These are phyloP conservation scores for Cystobasidium tubakii DNA, from an alignment of 768 basidiomycete genomes.

Conservation along the genomic window DNA sequence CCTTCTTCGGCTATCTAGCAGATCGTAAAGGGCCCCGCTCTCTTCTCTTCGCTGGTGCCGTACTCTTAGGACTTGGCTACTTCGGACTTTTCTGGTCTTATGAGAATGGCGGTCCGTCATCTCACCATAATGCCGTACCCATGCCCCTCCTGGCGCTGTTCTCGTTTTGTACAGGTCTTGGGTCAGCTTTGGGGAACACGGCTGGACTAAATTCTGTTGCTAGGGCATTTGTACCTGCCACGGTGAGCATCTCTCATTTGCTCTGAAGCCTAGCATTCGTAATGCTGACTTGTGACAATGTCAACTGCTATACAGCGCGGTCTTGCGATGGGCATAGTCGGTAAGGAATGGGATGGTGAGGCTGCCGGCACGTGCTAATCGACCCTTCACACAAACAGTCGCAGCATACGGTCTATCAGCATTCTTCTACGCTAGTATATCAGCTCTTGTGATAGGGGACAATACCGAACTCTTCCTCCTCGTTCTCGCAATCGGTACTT, in stretches of 20 bases:
- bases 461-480: slow-evolving; percentile 71
- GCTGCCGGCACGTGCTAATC: slow-evolving; percentile 45
- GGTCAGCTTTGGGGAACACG: slow-evolving; percentile 65
- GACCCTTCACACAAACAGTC: slow-evolving; percentile 54
- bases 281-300: background rate
- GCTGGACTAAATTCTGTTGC: slow-evolving; percentile 75
- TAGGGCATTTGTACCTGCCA: slow-evolving; percentile 68
- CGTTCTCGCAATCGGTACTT: slow-evolving; percentile 69
- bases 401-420: slow-evolving; percentile 88
- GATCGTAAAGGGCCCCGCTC: slow-evolving; percentile 15
- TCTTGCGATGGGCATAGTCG: slow-evolving; percentile 8
- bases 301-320: background rate
- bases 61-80: slow-evolving; percentile 23
- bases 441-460: slow-evolving; percentile 66
- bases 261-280: too few species aligned
- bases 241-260: slow-evolving; percentile 54
- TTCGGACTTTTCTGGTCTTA: slow-evolving; percentile 16
- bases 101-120: slow-evolving; percentile 46
- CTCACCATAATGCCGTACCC: background rate
- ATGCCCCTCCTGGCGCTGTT: slow-evolving; percentile 56
- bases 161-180: slow-evolving; percentile 68
- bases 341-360: too few species aligned
- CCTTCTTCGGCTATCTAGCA: slow-evolving; percentile 21
- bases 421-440: slow-evolving; percentile 75
- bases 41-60: background rate